Evolutionary conservation across 2,329 filamentous ascomycete genomes (phyloP).

Genomic region (Macroventuria anomochaeta): DNA sequence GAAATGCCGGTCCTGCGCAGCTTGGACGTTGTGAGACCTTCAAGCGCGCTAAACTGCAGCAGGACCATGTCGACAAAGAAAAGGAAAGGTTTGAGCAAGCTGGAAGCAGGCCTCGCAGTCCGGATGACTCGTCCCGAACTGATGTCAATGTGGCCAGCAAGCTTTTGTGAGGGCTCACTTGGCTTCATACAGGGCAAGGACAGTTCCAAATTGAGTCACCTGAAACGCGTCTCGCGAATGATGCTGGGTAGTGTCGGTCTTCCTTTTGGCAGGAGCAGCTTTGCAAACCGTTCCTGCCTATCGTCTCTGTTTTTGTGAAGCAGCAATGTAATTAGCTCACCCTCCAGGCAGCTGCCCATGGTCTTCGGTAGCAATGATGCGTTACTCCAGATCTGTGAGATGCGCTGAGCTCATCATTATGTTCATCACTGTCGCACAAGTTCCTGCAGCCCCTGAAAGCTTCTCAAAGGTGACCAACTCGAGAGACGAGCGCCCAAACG

Average conservation of each 20-base stretch:
- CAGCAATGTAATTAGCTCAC: not conserved
- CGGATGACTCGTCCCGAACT: not conserved
- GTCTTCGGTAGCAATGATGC: conserved; percentile 3
- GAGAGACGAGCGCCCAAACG: not conserved
- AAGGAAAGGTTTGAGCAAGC: not conserved
- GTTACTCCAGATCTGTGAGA: conserved; percentile 3
- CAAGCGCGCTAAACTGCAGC: not conserved
- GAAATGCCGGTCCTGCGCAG: not conserved
- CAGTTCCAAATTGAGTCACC: conserved; percentile 5
- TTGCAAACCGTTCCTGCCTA: conserved; percentile 4
- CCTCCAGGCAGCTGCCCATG: conserved; percentile 1
- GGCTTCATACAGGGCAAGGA: conserved; percentile 4
- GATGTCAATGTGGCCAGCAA: conserved; percentile 1
- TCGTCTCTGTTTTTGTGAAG: conserved; percentile 7
- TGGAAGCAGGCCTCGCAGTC: conserved; percentile 9
- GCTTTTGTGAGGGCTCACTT: not conserved
- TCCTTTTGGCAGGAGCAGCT: not conserved
- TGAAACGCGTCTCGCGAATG: conserved; percentile 4
- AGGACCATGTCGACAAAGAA: not conserved
- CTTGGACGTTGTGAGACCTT: conserved; percentile 2
- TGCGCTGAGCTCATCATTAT: conserved; percentile 11
- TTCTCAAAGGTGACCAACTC: not conserved
- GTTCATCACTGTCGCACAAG: conserved; percentile 6
- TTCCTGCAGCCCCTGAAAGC: conserved; percentile 4
- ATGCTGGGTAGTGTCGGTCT: not conserved